Conservation (phyloP, 257 asterid genomes). For the Solanum piurae region DNA sequence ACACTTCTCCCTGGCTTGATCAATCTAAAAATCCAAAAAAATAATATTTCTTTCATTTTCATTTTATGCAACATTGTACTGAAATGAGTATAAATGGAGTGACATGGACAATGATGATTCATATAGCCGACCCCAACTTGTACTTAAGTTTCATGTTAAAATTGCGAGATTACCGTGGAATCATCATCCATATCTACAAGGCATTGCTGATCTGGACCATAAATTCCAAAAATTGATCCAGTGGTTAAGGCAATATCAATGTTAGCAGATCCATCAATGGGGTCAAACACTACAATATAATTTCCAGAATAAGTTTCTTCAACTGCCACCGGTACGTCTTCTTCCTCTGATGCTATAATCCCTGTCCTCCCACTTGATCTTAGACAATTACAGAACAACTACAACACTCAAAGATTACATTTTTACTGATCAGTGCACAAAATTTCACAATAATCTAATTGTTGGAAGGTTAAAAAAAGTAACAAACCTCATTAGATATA, state of each 20-base stretch:
- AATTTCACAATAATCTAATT: not conserved
- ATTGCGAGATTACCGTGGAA: conserved; percentile 25
- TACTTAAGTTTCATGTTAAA: not conserved
- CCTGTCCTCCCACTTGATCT: conserved; percentile 83
- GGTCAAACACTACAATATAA: conserved; percentile 81
- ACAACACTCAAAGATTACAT: not conserved
- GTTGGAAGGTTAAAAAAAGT: not conserved
- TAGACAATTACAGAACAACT: conserved; percentile 71
- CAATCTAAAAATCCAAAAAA: conserved; percentile 37
- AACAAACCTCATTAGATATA: conserved; percentile 58
- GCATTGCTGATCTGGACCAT: conserved; percentile 62
- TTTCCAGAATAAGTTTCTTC: conserved; percentile 84
- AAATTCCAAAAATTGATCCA: conserved; percentile 78
- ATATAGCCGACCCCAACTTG: not conserved
- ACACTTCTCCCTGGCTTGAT: conserved; percentile 38
- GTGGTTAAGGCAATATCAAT: conserved; percentile 74
- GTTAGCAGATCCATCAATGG: conserved; percentile 83
- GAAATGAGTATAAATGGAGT: not conserved
- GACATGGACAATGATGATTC: not conserved
- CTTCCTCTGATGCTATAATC: conserved; percentile 87
- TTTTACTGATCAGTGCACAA: not conserved
- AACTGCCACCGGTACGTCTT: conserved; percentile 76
- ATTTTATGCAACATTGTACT: not conserved
- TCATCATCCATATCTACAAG: conserved; percentile 53
- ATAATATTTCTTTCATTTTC: not conserved